Base-by-base conservation (phyloP, 495 filamentous ascomycete species). In the Xylaria flabelliformis region DNA sequence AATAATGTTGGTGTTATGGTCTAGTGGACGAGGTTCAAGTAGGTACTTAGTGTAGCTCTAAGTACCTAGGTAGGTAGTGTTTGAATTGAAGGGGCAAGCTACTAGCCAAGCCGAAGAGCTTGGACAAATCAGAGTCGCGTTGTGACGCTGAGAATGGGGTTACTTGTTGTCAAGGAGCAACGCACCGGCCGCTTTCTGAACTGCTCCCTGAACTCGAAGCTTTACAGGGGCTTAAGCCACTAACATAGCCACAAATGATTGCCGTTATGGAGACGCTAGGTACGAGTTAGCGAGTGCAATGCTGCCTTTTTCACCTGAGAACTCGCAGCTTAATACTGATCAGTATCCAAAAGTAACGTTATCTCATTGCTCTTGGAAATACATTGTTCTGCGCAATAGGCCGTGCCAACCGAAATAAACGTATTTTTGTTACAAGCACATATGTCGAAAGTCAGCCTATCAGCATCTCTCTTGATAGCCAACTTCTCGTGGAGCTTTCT, bases 101-200 rank as follows among this genome's bases (percentile, higher is more conserved):
- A 29, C n/a, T n/a, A n/a, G n/a, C n/a, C n/a, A 29, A 13, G 42
- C 10, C 17, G 39, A n/a, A 48, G 21, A 62, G 67, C 44, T 61
- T 67, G 32, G 65, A 51, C 65, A 36, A 70, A 64, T 64, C 46
- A 24, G 46, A 42, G 61, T 29, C 68, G 56, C 68, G 68, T 53
- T 63, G n/a, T 70, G 17, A 44, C 2, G 58, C 24, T 19, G 7
- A 10, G n/a, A 44, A 58, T 42, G 3, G 64, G 58, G 46, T 59
- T 17, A 41, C 51, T 17, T 61, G 68, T 70, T 70, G 68, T 64
- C 46, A 51, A 64, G 68, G 58, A 58, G 68, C 68, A 70, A 70
- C 68, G 56, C 56, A 34, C 65, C 39, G 2, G 17, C 50, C 19
- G 50, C 50, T 15, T 21, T 26, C 48, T 50, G 24, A 48, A 34